Percentiles rank a stretch among this genome's conserved stretches.
phyloP scores from a whole-genome alignment of 192 early-diverging fungal species.

The Linnemannia hyalina region DNA sequence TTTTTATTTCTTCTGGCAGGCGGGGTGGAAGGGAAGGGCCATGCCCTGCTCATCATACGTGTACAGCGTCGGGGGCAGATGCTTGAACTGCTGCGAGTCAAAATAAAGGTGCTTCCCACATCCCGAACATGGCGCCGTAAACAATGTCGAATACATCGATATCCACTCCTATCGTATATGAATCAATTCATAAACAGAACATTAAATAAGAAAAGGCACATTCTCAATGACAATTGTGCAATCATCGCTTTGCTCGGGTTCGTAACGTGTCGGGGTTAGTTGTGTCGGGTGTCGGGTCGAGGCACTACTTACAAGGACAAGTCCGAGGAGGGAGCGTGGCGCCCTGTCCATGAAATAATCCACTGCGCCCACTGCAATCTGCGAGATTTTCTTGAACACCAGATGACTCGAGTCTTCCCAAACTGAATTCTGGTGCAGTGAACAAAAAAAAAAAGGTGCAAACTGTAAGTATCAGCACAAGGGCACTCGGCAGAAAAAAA shows the following conservation, averaged over 20 bases:
- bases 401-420: conserved; percentile 59
- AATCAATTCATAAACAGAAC: neutral
- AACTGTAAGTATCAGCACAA: neutral
- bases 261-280: neutral
- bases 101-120: conserved; percentile 60
- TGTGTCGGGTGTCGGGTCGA: neutral
- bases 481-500: neutral
- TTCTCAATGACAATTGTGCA: too few relatives aligned
- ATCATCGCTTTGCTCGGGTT: too few relatives aligned
- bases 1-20: neutral
- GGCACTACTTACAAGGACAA: conserved; percentile 45
- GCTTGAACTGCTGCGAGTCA: conserved; percentile 64
- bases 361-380: conserved; percentile 52
- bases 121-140: conserved; percentile 53
- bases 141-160: conserved; percentile 48
- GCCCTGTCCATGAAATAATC: conserved; percentile 43
- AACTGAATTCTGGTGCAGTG: conserved; percentile 7
- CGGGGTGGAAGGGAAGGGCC: conserved; percentile 26
- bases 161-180: conserved; percentile 53
- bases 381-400: conserved; percentile 58
- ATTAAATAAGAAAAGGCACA: too few relatives aligned
- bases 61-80: conserved; percentile 59
- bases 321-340: conserved; percentile 40
- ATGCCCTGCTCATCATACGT: conserved; percentile 38
- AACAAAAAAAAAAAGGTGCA: neutral